phyloP scores from a whole-genome alignment of 345 rosid species.

The Gossypium bickii region DNA sequence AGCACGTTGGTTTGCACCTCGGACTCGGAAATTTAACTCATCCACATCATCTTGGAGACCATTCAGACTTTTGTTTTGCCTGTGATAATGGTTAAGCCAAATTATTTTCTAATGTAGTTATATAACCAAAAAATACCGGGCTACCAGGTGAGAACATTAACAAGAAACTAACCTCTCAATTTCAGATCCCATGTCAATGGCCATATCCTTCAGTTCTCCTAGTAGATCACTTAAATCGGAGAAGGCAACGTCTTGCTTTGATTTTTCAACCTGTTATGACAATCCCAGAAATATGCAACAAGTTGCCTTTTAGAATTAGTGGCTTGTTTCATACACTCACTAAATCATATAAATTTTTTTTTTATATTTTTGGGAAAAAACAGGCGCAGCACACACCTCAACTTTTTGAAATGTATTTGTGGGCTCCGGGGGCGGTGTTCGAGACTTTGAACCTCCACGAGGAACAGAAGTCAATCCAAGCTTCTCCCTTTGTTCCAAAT shows the following conservation, averaged over 20 bases:
- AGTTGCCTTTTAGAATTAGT: neutral
- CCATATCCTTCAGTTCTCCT: conserved; percentile 81
- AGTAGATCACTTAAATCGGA: conserved; percentile 61
- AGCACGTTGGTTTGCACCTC: conserved; percentile 54
- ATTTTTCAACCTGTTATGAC: conserved; percentile 55
- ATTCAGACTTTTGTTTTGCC: conserved; percentile 65
- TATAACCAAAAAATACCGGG: neutral
- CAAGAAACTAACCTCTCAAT: conserved; percentile 52
- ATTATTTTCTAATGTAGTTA: neutral
- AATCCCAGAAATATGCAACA: neutral
- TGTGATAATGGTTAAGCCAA: conserved; percentile 23
- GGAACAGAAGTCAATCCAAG: conserved; percentile 63
- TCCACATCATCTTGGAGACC: conserved; percentile 61
- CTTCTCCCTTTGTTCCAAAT: conserved; percentile 76
- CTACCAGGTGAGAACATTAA: neutral
- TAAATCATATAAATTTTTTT: neutral
- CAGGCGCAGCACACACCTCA: conserved; percentile 50
- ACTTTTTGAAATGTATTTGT: conserved; percentile 68
- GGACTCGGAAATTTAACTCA: conserved; percentile 56
- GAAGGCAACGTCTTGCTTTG: conserved; percentile 79
- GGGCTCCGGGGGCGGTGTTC: conserved; percentile 45
- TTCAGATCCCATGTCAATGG: conserved; percentile 79
- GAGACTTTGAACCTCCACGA: conserved; percentile 38
- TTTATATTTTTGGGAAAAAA: neutral
- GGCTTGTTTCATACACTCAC: neutral